These are phyloP conservation scores for Penicillium hesseltinei DNA, from an alignment of 2,329 filamentous ascomycete genomes.

Conservation along the genomic window DNA sequence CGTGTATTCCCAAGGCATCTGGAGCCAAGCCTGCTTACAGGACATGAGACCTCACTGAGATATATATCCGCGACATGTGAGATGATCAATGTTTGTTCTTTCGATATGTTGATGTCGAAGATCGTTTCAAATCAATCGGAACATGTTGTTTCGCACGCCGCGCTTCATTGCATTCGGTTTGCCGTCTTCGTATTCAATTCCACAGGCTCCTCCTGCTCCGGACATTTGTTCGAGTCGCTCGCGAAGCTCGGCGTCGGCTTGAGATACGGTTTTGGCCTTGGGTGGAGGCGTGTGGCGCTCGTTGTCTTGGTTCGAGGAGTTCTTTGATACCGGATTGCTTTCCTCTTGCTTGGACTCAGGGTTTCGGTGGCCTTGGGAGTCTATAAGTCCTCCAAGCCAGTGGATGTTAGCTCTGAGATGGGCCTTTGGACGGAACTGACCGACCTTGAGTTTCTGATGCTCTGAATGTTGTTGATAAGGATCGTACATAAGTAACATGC, in stretches of 20 bases:
- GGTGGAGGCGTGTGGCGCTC: conserved; percentile 14
- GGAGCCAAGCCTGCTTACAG: background rate
- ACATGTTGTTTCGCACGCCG: conserved; percentile 74
- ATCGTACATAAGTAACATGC: background rate
- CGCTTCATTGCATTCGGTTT: conserved; percentile 70
- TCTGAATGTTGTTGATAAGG: conserved; percentile 7
- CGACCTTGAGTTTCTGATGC: conserved; percentile 6
- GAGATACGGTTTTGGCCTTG: conserved; percentile 56
- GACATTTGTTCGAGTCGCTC: conserved; percentile 64
- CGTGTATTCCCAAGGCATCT: background rate
- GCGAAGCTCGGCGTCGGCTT: conserved; percentile 66
- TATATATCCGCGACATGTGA: background rate
- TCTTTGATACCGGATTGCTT: background rate
- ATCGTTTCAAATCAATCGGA: conserved; percentile 58
- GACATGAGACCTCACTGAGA: background rate
- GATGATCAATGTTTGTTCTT: background rate
- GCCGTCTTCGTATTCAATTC: conserved; percentile 73
- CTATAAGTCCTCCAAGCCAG: background rate
- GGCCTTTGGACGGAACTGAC: background rate
- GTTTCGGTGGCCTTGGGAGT: background rate
- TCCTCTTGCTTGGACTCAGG: background rate
- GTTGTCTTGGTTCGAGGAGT: conserved; percentile 1
- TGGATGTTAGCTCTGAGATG: background rate
- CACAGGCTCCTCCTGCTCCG: conserved; percentile 68
- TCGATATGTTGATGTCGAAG: background rate